phyloP scores from a whole-genome alignment of 129 eudicot genomes.

The Oenanthe sinensis region DNA sequence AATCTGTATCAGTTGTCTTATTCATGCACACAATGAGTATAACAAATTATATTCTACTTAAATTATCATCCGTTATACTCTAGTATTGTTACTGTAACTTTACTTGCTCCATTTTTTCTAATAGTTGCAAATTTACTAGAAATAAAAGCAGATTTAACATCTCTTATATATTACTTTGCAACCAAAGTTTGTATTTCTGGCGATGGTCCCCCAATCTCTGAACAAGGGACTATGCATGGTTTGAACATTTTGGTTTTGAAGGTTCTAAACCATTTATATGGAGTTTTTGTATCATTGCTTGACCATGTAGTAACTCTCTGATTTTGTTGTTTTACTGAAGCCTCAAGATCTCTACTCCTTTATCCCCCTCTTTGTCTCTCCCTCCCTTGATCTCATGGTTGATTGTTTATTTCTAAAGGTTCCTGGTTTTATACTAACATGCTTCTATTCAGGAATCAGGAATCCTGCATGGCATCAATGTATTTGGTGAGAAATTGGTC shows the following conservation, averaged over 20 bases:
- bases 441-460: constrained; percentile 20
- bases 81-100: not conserved
- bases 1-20: not conserved
- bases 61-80: not conserved
- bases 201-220: not conserved
- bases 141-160: not conserved
- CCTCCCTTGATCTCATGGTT: not conserved
- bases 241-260: not conserved
- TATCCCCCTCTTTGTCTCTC: not conserved
- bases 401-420: constrained; percentile 3
- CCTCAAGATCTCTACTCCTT: not conserved
- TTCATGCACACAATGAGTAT: not conserved
- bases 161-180: not conserved
- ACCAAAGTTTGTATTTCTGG: not conserved
- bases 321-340: not conserved
- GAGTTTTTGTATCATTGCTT: not conserved
- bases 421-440: not conserved
- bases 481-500: constrained; percentile 52
- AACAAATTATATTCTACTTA: too few relatives aligned
- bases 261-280: not conserved
- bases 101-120: not conserved
- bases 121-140: not conserved
- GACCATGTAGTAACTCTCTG: not conserved
- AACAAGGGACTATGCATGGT: not conserved
- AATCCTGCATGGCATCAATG: constrained; percentile 14